Evolutionary conservation across 257 asterid species (phyloP).

Genomic region (Ocimum tenuiflorum): DNA sequence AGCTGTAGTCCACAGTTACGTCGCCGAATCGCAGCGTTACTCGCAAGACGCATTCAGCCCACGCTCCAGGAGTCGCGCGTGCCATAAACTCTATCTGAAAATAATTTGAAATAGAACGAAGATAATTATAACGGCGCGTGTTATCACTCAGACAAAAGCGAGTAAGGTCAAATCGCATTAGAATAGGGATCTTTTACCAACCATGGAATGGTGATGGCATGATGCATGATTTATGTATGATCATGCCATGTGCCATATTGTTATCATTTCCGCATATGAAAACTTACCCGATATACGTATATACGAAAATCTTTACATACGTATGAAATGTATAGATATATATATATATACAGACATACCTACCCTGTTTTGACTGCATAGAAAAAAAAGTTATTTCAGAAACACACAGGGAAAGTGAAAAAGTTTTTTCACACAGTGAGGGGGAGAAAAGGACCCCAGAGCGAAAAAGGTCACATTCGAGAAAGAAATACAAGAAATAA

Average conservation of each 20-base stretch:
- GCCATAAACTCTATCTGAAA: accelerated
- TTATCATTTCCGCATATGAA: not conserved
- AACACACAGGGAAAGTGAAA: not conserved
- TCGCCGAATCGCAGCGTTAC: constrained; percentile 37
- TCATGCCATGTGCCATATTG: constrained; percentile 43
- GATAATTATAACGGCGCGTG: no score
- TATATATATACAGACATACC: not conserved
- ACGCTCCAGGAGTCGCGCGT: not conserved
- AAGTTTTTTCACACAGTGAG: not conserved
- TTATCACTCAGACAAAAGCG: not conserved
- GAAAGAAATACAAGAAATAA: constrained; percentile 4
- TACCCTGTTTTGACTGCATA: constrained; percentile 36
- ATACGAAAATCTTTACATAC: not conserved
- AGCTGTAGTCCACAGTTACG: constrained; percentile 19
- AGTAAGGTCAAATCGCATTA: not conserved
- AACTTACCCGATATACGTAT: no score
- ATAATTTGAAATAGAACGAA: no score
- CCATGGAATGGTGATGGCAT: constrained; percentile 24
- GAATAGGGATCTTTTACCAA: constrained; percentile 16
- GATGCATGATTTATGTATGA: not conserved
- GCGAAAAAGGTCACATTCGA: not conserved
- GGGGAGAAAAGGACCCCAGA: not conserved
- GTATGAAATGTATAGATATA: not conserved
- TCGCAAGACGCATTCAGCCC: not conserved
- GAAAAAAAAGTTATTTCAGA: constrained; percentile 27